Conservation (phyloP, 805 yeast genomes). For the Starmerella stigmatis region DNA sequence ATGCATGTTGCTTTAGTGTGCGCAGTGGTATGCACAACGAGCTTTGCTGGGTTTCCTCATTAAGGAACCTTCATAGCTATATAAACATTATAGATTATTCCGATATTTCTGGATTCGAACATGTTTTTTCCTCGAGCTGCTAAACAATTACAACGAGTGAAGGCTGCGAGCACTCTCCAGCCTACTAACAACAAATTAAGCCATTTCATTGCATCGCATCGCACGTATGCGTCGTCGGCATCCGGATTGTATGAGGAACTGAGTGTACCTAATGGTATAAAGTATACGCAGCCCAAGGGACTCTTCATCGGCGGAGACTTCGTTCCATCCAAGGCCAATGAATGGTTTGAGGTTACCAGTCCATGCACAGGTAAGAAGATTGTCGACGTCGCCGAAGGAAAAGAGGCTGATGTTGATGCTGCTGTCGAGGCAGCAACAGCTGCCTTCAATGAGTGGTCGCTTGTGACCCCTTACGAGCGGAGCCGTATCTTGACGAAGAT, state of each 20-base stretch:
- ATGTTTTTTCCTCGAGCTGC: background rate
- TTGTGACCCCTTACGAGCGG: slow-evolving; percentile 57
- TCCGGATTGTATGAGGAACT: slow-evolving; percentile 11
- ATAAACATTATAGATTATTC: too few relatives aligned
- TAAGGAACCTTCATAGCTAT: too few relatives aligned
- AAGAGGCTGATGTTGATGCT: slow-evolving; percentile 63
- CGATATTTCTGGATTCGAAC: too few relatives aligned
- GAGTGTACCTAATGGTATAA: slow-evolving; percentile 24
- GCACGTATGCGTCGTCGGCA: slow-evolving; percentile 8
- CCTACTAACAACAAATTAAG: background rate
- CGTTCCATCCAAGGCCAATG: slow-evolving; percentile 42
- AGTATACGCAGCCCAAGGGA: slow-evolving; percentile 62
- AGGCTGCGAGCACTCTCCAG: background rate
- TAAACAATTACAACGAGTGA: background rate
- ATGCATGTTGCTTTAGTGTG: too few relatives aligned
- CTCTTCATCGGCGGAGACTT: slow-evolving; percentile 70
- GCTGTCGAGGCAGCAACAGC: slow-evolving; percentile 84
- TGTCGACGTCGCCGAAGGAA: slow-evolving; percentile 62
- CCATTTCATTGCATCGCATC: background rate
- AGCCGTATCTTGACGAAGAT: slow-evolving; percentile 54
- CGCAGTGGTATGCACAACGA: background rate
- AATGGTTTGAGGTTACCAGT: slow-evolving; percentile 52
- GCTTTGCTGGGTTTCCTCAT: too few relatives aligned
- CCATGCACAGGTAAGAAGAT: slow-evolving; percentile 73
- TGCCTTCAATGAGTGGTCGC: slow-evolving; percentile 68